phyloP scores from a whole-genome alignment of 176 grass and related monocot species.

The Triticum monococcum region DNA sequence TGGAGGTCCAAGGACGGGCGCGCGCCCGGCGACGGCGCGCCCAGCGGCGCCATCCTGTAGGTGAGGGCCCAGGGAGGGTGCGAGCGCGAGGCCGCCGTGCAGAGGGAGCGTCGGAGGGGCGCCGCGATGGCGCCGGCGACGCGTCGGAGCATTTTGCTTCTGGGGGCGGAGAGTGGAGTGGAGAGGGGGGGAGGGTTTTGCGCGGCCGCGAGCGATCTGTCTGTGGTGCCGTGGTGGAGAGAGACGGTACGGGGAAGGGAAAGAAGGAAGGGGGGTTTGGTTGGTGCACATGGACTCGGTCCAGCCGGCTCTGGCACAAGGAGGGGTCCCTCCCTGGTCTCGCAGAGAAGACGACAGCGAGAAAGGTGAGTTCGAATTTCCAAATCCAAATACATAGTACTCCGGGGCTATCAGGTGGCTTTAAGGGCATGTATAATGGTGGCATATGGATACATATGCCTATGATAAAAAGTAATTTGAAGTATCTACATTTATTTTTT shows the following conservation, averaged over 20 bases:
- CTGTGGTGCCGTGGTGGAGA: not conserved
- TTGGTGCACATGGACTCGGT: constrained; percentile 7
- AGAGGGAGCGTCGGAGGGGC: constrained; percentile 1
- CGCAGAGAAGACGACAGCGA: not conserved
- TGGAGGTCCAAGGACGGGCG: not conserved
- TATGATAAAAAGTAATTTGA: too few species aligned
- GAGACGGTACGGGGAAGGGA: not conserved
- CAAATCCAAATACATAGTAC: not conserved
- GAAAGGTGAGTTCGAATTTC: not conserved
- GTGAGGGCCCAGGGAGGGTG: not conserved
- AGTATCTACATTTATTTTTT: too few species aligned
- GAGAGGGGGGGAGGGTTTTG: not conserved
- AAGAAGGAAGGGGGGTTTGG: not conserved
- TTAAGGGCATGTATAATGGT: too few species aligned
- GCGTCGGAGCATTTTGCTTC: not conserved
- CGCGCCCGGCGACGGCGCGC: not conserved
- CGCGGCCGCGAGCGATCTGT: not conserved
- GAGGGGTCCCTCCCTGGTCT: not conserved
- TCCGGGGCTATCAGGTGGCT: too few species aligned
- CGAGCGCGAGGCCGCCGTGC: not conserved
- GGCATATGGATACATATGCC: too few species aligned
- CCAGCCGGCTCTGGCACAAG: not conserved
- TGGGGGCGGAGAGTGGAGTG: not conserved
- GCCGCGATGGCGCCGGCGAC: not conserved
- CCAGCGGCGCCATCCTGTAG: not conserved